Evolutionary conservation across 1,284 basidiomycete species (phyloP).

Genomic region (Amylostereum areolatum): DNA sequence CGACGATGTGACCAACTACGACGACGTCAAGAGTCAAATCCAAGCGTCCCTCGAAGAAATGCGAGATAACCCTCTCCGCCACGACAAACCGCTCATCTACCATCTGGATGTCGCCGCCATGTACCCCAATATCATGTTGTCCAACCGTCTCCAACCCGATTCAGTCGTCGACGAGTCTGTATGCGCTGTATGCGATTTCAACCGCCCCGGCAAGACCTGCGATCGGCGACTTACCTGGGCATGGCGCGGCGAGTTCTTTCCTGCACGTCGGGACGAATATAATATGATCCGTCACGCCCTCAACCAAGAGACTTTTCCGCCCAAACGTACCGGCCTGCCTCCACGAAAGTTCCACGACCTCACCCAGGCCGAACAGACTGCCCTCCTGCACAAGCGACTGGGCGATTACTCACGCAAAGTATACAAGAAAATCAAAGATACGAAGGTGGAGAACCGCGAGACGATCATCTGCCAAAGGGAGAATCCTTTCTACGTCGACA

Average conservation of each 20-base stretch:
- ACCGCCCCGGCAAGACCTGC: constrained; percentile 92
- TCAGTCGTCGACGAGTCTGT: constrained; percentile 96
- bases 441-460: constrained; percentile 90
- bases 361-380: constrained; percentile 82
- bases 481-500: constrained; percentile 99
- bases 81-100: constrained; percentile 95
- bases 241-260: constrained; percentile 99
- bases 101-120: constrained; percentile 99
- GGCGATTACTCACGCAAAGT: constrained; percentile 99
- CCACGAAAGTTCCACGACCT: constrained; percentile 85
- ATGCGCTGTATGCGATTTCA: constrained; percentile 98
- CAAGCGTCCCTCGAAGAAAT: constrained; percentile 77
- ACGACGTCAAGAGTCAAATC: constrained; percentile 85
- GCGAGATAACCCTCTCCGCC: constrained; percentile 86
- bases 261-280: constrained; percentile 95
- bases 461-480: constrained; percentile 97
- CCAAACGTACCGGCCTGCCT: constrained; percentile 69
- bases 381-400: constrained; percentile 91
- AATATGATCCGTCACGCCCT: constrained; percentile 99
- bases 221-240: constrained; percentile 96
- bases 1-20: constrained; percentile 91
- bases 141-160: constrained; percentile 97
- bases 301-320: constrained; percentile 91
- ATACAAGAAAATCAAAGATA: constrained; percentile 99
- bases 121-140: constrained; percentile 99